Conservation (phyloP, 257 asterid genomes). For the Fraxinus excelsior region DNA sequence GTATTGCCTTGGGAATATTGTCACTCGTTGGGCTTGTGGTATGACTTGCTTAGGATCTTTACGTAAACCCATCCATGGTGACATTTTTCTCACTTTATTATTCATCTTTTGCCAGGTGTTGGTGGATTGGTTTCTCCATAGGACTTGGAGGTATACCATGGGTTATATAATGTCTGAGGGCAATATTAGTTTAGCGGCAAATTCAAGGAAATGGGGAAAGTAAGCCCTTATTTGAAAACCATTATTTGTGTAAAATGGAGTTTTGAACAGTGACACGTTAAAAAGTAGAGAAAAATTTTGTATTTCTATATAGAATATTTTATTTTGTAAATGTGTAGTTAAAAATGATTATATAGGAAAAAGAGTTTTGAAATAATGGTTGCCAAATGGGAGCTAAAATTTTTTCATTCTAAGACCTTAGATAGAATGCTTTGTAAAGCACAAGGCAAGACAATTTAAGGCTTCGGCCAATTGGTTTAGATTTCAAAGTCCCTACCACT, state of each 20-base stretch:
- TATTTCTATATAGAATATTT: no score
- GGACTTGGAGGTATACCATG: slow-evolving; percentile 92
- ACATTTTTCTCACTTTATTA: slow-evolving; percentile 17
- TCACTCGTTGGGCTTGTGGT: slow-evolving; percentile 78
- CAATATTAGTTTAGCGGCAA: neutral
- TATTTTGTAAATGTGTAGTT: no score
- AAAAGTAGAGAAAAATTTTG: no score
- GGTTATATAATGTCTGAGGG: slow-evolving; percentile 88
- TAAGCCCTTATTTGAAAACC: neutral
- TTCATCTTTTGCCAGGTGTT: slow-evolving; percentile 47
- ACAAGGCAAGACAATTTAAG: neutral
- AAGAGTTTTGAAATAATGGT: no score
- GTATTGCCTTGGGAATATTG: slow-evolving; percentile 40
- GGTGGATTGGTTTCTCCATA: slow-evolving; percentile 74
- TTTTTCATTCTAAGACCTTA: neutral
- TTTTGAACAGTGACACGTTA: no score
- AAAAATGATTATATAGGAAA: no score
- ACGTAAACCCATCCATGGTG: neutral
- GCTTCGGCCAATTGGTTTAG: neutral
- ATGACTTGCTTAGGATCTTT: slow-evolving; percentile 25
- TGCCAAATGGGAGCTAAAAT: neutral
- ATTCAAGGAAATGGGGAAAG: neutral
- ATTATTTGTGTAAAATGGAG: no score
- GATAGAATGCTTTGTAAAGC: neutral
- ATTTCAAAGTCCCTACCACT: neutral